Evolutionary conservation across 2,329 filamentous ascomycete genomes (phyloP).

Genomic region (Scortechinia acanthostroma): DNA sequence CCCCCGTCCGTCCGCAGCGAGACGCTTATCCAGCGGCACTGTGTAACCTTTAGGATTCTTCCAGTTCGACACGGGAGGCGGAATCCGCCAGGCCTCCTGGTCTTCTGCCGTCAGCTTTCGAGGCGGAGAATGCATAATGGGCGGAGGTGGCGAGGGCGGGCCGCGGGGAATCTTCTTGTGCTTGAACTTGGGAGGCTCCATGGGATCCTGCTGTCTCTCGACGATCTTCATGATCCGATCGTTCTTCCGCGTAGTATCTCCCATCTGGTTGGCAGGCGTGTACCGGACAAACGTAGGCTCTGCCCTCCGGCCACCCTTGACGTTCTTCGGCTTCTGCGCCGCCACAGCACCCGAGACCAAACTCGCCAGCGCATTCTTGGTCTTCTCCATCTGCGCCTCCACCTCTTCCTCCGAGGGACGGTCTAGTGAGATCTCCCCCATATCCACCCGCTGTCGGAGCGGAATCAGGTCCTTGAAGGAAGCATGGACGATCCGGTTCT

Average conservation of each 20-base stretch:
- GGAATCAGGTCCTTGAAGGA: conserved; percentile 97
- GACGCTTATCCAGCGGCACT: conserved; percentile 85
- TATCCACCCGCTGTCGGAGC: conserved; percentile 82
- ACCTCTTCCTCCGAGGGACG: conserved; percentile 81
- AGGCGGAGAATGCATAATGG: conserved; percentile 89
- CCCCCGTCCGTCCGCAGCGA: conserved; percentile 86
- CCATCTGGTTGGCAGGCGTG: conserved; percentile 95
- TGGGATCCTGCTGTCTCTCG: conserved; percentile 83
- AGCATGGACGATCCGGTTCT: conserved; percentile 79
- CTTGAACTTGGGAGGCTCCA: conserved; percentile 97
- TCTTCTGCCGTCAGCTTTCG: conserved; percentile 93
- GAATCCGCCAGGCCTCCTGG: conserved; percentile 89
- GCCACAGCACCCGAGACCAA: conserved; percentile 80
- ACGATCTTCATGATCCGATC: conserved; percentile 99
- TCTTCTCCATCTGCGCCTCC: conserved; percentile 75
- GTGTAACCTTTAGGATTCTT: conserved; percentile 99
- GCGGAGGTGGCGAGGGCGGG: conserved; percentile 84
- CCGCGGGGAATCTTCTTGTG: conserved; percentile 96
- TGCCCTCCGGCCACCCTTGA: conserved; percentile 68
- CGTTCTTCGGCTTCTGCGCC: conserved; percentile 91
- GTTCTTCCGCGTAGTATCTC: conserved; percentile 74
- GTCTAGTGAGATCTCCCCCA: conserved; percentile 81
- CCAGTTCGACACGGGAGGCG: conserved; percentile 90
- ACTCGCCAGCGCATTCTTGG: conserved; percentile 75
- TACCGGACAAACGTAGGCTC: conserved; percentile 93